Conservation (phyloP, 139 green algal species). For the Haematococcus sp. region DNA sequence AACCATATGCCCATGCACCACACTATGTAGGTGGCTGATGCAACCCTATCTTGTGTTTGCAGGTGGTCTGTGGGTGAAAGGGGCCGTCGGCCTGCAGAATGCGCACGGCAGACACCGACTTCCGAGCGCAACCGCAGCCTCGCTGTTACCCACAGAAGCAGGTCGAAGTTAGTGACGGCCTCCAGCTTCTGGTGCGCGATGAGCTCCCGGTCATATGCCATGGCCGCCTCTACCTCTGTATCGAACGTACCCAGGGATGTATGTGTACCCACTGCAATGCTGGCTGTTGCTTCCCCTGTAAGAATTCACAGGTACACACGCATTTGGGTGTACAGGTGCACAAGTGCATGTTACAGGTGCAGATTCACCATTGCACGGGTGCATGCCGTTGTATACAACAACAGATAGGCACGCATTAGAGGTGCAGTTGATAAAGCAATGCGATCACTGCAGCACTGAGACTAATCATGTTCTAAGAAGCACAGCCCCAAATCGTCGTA, state of each 20-base stretch:
- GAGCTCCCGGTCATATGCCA: constrained; percentile 69
- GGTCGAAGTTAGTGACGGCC: constrained; percentile 76
- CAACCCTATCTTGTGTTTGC: no score
- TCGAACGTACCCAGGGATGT: constrained; percentile 73
- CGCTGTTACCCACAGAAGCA: constrained; percentile 54
- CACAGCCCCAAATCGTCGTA: neutral
- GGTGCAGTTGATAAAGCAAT: no score
- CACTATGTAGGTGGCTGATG: no score
- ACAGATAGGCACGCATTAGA: no score
- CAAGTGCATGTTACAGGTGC: neutral
- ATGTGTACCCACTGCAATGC: neutral
- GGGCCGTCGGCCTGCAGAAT: no score
- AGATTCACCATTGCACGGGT: neutral
- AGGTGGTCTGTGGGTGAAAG: no score
- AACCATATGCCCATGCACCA: no score
- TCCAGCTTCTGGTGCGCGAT: constrained; percentile 54
- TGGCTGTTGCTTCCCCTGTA: no score
- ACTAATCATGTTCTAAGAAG: neutral
- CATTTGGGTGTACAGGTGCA: neutral
- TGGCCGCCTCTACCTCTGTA: constrained; percentile 64
- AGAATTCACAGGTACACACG: neutral
- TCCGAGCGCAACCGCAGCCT: no score
- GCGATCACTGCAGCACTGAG: neutral
- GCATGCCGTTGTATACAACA: neutral
- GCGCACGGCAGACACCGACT: no score